Conservation (phyloP, 2,329 filamentous ascomycete species). For the Polytolypa hystricis region DNA sequence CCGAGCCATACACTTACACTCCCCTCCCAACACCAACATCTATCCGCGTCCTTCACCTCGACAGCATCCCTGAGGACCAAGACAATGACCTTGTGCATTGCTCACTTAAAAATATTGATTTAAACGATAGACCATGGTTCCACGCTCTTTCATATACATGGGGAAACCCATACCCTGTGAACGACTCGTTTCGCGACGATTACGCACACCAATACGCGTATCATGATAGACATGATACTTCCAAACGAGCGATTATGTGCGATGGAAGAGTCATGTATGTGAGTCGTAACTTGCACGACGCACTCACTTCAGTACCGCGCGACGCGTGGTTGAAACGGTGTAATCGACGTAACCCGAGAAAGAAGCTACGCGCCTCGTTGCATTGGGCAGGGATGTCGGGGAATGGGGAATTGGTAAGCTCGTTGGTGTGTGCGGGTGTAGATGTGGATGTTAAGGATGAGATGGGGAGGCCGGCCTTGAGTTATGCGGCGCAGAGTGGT, state of each 20-base stretch:
- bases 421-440: neutral
- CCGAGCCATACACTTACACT: slow-evolving; percentile 4
- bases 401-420: neutral
- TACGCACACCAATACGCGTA: neutral
- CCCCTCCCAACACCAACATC: slow-evolving; percentile 4
- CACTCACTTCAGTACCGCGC: slow-evolving; percentile 3
- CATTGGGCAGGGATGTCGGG: slow-evolving; percentile 3
- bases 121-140: slow-evolving; percentile 5
- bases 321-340: slow-evolving; percentile 6
- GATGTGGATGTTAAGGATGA: slow-evolving; percentile 1
- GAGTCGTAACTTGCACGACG: slow-evolving; percentile 6
- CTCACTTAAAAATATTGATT: slow-evolving; percentile 7
- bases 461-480: slow-evolving; percentile 1
- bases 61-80: neutral
- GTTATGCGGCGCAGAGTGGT: slow-evolving; percentile 4
- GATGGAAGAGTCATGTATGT: slow-evolving; percentile 5
- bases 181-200: slow-evolving; percentile 3
- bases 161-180: slow-evolving; percentile 6
- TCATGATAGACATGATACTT: neutral
- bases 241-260: slow-evolving; percentile 1
- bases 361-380: neutral
- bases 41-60: slow-evolving; percentile 7
- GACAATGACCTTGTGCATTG: neutral
- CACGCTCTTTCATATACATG: slow-evolving; percentile 11
- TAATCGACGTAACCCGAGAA: slow-evolving; percentile 3